Evolutionary conservation across 1,139 yeast genomes (phyloP).

Genomic region (Lodderomyces margitis): DNA sequence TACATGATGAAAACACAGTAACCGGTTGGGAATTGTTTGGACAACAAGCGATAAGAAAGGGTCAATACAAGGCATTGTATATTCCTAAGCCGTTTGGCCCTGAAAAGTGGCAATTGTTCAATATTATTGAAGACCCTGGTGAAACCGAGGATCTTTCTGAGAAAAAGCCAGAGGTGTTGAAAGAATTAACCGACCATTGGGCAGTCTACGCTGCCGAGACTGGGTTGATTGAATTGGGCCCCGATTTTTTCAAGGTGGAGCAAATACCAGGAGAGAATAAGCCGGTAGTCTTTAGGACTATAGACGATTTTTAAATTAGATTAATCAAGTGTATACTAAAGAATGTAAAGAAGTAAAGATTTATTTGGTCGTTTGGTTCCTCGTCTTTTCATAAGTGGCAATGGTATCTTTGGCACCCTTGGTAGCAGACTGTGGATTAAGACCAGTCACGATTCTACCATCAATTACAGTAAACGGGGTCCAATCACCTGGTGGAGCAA

Average conservation of each 20-base stretch:
- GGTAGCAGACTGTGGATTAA: slow-evolving; percentile 61
- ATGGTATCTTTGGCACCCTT: slow-evolving; percentile 36
- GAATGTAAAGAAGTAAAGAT: neutral
- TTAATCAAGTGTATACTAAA: neutral
- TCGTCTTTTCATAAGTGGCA: slow-evolving; percentile 8
- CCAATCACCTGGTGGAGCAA: slow-evolving; percentile 51
- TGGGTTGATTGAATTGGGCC: slow-evolving; percentile 41
- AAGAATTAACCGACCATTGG: slow-evolving; percentile 48
- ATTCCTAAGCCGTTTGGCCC: slow-evolving; percentile 51
- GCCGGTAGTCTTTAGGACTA: slow-evolving; percentile 12
- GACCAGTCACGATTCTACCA: slow-evolving; percentile 59
- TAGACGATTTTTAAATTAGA: slow-evolving; percentile 7
- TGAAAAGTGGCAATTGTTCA: slow-evolving; percentile 49
- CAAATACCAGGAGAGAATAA: slow-evolving; percentile 13
- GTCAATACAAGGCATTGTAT: slow-evolving; percentile 47
- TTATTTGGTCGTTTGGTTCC: neutral
- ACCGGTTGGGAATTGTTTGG: slow-evolving; percentile 62
- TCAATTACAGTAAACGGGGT: slow-evolving; percentile 50
- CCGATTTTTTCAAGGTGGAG: slow-evolving; percentile 15
- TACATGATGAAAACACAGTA: slow-evolving; percentile 46
- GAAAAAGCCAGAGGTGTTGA: slow-evolving; percentile 29
- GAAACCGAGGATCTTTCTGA: slow-evolving; percentile 44
- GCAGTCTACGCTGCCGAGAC: slow-evolving; percentile 53
- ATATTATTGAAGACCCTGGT: slow-evolving; percentile 45
- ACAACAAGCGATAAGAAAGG: slow-evolving; percentile 54